Evolutionary conservation across 768 basidiomycete genomes (phyloP), one percentile per base, ranked within the genome.

Genomic region (Mycena metata): DNA sequence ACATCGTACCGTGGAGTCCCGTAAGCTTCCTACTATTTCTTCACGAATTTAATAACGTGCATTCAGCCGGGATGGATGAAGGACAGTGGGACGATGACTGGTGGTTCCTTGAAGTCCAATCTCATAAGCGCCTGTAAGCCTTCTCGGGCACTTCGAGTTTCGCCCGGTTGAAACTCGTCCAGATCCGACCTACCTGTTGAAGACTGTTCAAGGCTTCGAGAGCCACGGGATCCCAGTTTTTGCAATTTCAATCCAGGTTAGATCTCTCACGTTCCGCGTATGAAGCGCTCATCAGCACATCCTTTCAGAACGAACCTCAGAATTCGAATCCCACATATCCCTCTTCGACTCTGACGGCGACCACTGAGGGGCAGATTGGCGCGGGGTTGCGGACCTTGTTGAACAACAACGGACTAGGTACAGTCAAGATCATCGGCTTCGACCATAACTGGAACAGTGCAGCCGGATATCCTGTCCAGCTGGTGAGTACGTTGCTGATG

Each of bases 51-150:
- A 42, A 61, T 23, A n/a, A n/a, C 43, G 0, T 17, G 26, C 15
- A 19, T 43, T 42, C 57, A 92, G 91, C 92, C 93, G 8, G 90
- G 79, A 5, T 94, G 93, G 92, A 92, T 93, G 91, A 94, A 94
- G 76, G 81, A 79, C 59, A 88, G 84, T 62, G 84, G 83, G 3
- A 86, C 86, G 2, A 92, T 92, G 89, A 83, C 86, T 16, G 92
- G 92, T 0, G 91, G 91, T 36, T 85, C 84, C 15, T 75, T 93
- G 63, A 74, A 84, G 35, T 83, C 86, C 0, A 42, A 75, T 72
- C 36, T 74, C 78, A 0, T 90, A 89, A 62, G 55, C 54, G 66
- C 47, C 17, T 77, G 51, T n/a, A 1, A 26, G 45, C 5, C 26
- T n/a, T n/a, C n/a, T n/a, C n/a, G n/a, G n/a, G n/a, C n/a, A n/a